Conservation (phyloP, 2,329 filamentous ascomycete species). For the Colletotrichum sp. region DNA sequence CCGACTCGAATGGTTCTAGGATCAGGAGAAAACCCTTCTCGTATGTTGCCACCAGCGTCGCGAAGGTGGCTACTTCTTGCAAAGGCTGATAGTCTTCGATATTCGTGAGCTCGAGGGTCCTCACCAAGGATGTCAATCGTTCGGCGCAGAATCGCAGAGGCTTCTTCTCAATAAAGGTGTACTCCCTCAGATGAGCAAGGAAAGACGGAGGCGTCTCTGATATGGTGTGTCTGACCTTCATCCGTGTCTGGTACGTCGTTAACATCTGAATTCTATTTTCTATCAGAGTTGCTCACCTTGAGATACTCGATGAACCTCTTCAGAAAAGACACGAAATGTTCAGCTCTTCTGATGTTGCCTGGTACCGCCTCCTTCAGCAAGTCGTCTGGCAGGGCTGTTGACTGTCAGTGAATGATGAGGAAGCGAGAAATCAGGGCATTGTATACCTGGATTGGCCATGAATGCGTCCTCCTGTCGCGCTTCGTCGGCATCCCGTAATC, state of each 20-base stretch:
- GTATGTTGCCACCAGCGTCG: conserved; percentile 93
- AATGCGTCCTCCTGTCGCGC: conserved; percentile 93
- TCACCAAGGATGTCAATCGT: conserved; percentile 88
- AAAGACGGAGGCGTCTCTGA: conserved; percentile 97
- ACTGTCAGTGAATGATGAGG: conserved; percentile 20
- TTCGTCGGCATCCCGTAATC: conserved; percentile 85
- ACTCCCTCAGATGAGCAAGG: conserved; percentile 87
- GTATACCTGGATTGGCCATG: conserved; percentile 83
- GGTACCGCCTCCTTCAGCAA: conserved; percentile 94
- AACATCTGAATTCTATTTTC: not conserved
- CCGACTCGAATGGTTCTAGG: conserved; percentile 95
- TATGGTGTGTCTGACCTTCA: conserved; percentile 98
- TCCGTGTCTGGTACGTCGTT: conserved; percentile 69
- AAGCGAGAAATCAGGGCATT: not conserved
- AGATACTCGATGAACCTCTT: conserved; percentile 98
- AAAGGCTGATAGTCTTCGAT: conserved; percentile 98
- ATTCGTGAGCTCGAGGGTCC: conserved; percentile 93
- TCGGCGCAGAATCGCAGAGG: conserved; percentile 94
- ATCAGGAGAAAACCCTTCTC: conserved; percentile 96
- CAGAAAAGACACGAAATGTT: conserved; percentile 94
- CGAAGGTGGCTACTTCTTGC: conserved; percentile 97
- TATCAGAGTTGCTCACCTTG: conserved; percentile 54
- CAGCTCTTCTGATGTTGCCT: conserved; percentile 92
- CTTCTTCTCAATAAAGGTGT: conserved; percentile 98
- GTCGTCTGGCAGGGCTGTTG: conserved; percentile 82